Conservation (phyloP, 805 yeast genomes). For the Millerozyma acaciae region DNA sequence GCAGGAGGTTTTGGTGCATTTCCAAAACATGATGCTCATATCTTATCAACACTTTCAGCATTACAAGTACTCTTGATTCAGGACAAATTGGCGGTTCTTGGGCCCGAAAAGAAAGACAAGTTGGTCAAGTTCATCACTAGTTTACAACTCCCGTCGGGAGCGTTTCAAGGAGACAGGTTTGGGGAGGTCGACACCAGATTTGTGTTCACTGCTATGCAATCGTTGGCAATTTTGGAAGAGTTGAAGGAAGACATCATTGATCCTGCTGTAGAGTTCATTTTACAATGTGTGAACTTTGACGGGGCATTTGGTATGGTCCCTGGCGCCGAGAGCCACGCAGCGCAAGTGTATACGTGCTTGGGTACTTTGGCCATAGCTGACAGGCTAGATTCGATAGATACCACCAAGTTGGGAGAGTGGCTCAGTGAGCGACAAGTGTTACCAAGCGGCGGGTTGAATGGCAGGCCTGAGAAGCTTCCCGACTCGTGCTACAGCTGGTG, state of each 20-base stretch:
- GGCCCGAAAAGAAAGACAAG: slow-evolving; percentile 23
- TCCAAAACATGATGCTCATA: slow-evolving; percentile 85
- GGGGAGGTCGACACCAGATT: slow-evolving; percentile 95
- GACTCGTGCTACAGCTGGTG: slow-evolving; percentile 99
- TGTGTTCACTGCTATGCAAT: slow-evolving; percentile 75
- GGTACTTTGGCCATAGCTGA: slow-evolving; percentile 73
- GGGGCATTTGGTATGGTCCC: slow-evolving; percentile 95
- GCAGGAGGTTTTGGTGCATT: slow-evolving; percentile 87
- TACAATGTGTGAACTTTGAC: slow-evolving; percentile 80
- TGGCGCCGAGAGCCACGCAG: slow-evolving; percentile 94
- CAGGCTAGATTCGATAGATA: slow-evolving; percentile 43
- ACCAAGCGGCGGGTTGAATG: slow-evolving; percentile 86
- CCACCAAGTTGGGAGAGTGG: slow-evolving; percentile 68
- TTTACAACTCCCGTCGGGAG: slow-evolving; percentile 60
- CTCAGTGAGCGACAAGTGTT: slow-evolving; percentile 80
- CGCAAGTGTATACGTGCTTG: slow-evolving; percentile 83
- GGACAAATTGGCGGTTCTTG: slow-evolving; percentile 49
- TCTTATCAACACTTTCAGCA: slow-evolving; percentile 81
- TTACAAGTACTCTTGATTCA: slow-evolving; percentile 73
- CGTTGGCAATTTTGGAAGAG: slow-evolving; percentile 64
- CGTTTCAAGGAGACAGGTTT: slow-evolving; percentile 84
- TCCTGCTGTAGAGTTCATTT: slow-evolving; percentile 62
- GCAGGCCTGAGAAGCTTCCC: slow-evolving; percentile 92
- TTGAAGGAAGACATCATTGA: slow-evolving; percentile 53
- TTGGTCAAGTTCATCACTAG: slow-evolving; percentile 24